Evolutionary conservation across 2,329 filamentous ascomycete genomes (phyloP), one percentile per base, ranked within the genome.

Genomic region (Verruconis gallopava): DNA sequence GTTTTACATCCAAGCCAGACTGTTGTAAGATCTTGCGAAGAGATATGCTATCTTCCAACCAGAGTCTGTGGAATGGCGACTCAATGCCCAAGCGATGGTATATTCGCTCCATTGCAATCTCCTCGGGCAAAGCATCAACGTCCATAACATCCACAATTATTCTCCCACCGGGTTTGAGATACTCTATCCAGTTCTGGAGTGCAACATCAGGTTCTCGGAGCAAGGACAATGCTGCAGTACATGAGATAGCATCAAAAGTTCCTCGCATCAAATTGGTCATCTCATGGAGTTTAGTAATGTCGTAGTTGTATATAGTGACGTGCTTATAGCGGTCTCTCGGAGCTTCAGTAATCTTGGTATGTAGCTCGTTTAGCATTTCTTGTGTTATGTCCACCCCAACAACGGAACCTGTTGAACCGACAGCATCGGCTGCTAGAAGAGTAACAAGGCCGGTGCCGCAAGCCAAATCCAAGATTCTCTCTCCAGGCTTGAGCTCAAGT

Each of bases 401-500:
- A 1, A 67, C 60, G 5, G 46, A 40, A 6, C 64, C 64, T 5
- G 48, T 43, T 9, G 55, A 44, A 0, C 62, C 63, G 4, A 66
- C 60, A 4, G 48, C 53, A n/a, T 61, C 51, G 6, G 59, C 54
- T 22, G 58, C 59, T 5, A 57, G 53, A 46, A 65, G 58, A 1
- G 57, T 59, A 13, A 67, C 51, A 0, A 67, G 56, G 4, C 65
- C 66, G 4, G 65, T 68, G 3, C 65, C 64, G 45, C 63, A 67
- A 4, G 64, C 65, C 13, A 68, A 53, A 42, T 68, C 65, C 11
- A 68, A 56, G n/a, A 68, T 49, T 17, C 56, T 44, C 39, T 65
- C 56, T 19, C 62, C 63, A 11, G 56, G 51, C 37, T 49, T 34
- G 5, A 51, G 43, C 4, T 48, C 37, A 4, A 50, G 38, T 6